These are phyloP conservation scores for Mycosphaerella sp. DNA, from an alignment of 2,329 filamentous ascomycete species.

Conservation along the genomic window DNA sequence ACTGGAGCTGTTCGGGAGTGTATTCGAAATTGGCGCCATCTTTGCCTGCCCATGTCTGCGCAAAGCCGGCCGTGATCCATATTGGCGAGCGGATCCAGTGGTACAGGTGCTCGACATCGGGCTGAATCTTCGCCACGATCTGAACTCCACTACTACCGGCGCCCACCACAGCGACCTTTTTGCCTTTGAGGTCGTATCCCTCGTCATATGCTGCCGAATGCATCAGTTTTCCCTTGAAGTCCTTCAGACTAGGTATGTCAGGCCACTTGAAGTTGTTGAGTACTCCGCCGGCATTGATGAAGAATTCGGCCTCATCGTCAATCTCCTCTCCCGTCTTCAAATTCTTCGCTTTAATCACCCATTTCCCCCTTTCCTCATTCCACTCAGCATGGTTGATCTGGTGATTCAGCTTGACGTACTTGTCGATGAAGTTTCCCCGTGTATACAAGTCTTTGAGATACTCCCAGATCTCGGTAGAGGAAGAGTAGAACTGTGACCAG, in stretches of 20 bases:
- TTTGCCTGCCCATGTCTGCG: conserved; percentile 42
- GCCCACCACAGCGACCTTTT: conserved; percentile 40
- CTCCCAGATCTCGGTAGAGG: conserved; percentile 43
- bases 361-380: conserved; percentile 38
- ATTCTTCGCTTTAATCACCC: conserved; percentile 36
- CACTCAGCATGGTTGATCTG: conserved; percentile 41
- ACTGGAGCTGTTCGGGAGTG: conserved; percentile 38
- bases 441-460: conserved; percentile 44
- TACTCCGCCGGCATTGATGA: conserved; percentile 42
- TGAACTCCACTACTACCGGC: conserved; percentile 40
- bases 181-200: conserved; percentile 34
- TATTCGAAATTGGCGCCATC: conserved; percentile 46
- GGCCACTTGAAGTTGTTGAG: conserved; percentile 43
- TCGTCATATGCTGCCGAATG: conserved; percentile 42
- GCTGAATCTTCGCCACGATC: conserved; percentile 39
- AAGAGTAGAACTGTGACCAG: conserved; percentile 46
- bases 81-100: conserved; percentile 41
- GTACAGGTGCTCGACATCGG: conserved; percentile 35
- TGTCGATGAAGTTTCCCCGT: conserved; percentile 41
- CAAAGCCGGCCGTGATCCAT: conserved; percentile 47
- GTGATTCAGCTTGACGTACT: conserved; percentile 43
- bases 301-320: conserved; percentile 35
- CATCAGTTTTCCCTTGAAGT: conserved; percentile 41
- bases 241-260: conserved; percentile 37
- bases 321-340: conserved; percentile 31